These are phyloP conservation scores for Fonsecaea monophora DNA, from an alignment of 2,329 filamentous ascomycete species.

Conservation along the genomic window DNA sequence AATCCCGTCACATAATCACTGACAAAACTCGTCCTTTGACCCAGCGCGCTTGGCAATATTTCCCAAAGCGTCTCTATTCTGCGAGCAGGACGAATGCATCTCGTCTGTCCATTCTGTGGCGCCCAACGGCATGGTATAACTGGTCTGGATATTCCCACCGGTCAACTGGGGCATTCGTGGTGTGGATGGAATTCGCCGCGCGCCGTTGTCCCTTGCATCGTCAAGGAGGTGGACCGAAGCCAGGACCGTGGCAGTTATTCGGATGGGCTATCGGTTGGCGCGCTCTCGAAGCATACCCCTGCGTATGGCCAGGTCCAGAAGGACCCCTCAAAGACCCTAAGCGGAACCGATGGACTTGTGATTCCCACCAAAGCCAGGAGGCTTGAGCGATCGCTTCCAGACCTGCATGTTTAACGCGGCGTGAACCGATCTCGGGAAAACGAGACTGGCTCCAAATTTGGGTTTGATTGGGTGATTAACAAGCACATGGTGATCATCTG, in stretches of 20 bases:
- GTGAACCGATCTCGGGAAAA: background rate
- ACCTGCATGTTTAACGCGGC: background rate
- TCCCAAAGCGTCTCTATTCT: conserved; percentile 1
- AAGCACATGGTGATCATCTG: background rate
- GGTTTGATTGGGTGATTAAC: background rate
- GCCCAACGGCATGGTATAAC: background rate
- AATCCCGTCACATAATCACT: background rate
- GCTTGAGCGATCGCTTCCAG: background rate
- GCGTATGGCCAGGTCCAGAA: background rate
- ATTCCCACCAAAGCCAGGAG: background rate
- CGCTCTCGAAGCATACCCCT: background rate
- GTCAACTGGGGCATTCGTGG: background rate
- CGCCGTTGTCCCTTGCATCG: background rate
- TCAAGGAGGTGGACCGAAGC: background rate
- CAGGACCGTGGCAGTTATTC: background rate
- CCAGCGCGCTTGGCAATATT: background rate
- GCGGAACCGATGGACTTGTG: background rate
- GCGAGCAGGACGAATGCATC: background rate
- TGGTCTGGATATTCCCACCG: background rate
- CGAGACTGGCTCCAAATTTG: background rate
- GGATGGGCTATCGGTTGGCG: background rate
- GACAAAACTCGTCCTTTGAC: background rate
- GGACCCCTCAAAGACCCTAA: background rate
- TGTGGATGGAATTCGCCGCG: background rate
- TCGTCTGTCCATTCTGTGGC: background rate